Percentiles rank a stretch among this genome's conserved stretches.
Evolutionary conservation across 148 eudicot species (phyloP).

Genomic region (Nepenthes gracilis): DNA sequence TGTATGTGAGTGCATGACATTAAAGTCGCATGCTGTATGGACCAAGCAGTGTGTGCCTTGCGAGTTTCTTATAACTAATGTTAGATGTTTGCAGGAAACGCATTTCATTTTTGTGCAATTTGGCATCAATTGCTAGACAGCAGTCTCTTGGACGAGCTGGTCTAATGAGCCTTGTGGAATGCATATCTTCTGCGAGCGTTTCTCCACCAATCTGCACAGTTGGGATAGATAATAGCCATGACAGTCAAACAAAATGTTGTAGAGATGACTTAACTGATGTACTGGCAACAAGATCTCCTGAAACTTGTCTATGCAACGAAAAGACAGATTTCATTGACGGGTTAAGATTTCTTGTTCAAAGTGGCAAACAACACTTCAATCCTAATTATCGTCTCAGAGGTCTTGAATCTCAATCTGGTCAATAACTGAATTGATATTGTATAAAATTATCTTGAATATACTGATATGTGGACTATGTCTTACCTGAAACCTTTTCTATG

Average conservation of each 20-base stretch:
- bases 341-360: constrained; percentile 68
- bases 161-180: constrained; percentile 66
- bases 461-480: not conserved
- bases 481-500: not conserved
- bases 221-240: constrained; percentile 12
- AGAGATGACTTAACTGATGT: constrained; percentile 12
- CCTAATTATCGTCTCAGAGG: constrained; percentile 77
- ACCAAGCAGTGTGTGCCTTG: too few relatives aligned
- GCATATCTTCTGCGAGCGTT: constrained; percentile 60
- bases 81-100: constrained; percentile 41
- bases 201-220: constrained; percentile 30
- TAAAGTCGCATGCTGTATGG: too few relatives aligned
- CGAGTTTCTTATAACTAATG: not conserved
- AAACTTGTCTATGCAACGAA: constrained; percentile 16
- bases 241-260: constrained; percentile 10
- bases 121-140: constrained; percentile 55
- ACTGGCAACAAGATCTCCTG: constrained; percentile 12
- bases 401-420: constrained; percentile 11
- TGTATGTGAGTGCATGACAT: too few relatives aligned
- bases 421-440: not conserved
- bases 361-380: constrained; percentile 92
- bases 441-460: not conserved
- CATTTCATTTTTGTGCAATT: constrained; percentile 42
- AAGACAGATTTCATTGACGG: constrained; percentile 48
- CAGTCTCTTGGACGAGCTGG: constrained; percentile 81